Percentiles rank a stretch among this genome's conserved stretches.
Evolutionary conservation across 352 stramenopile species (phyloP).

Genomic region (Globisporangium polare): DNA sequence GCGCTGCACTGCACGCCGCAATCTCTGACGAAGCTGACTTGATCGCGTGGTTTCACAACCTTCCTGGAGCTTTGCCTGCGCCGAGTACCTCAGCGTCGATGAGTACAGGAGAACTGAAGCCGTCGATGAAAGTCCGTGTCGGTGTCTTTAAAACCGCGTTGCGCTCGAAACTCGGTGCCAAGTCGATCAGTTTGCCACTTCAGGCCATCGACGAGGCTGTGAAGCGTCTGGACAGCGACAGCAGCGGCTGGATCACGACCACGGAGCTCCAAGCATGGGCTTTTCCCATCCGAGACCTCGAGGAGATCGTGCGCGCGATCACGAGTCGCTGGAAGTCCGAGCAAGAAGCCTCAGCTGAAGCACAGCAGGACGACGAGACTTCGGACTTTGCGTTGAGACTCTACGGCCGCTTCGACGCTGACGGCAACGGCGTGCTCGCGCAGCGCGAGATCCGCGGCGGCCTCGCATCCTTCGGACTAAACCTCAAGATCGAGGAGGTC

Average conservation of each 20-base stretch:
- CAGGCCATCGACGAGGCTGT: slow-evolving; percentile 33
- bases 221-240: slow-evolving; percentile 46
- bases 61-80: slow-evolving; percentile 34
- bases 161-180: slow-evolving; percentile 14
- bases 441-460: slow-evolving; percentile 48
- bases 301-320: slow-evolving; percentile 49
- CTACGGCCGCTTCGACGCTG: slow-evolving; percentile 49
- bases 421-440: slow-evolving; percentile 57
- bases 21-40: slow-evolving; percentile 22
- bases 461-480: slow-evolving; percentile 36
- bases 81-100: neutral
- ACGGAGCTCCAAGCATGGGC: slow-evolving; percentile 45
- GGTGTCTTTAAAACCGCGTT: slow-evolving; percentile 59
- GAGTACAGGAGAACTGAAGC: neutral
- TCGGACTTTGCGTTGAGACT: slow-evolving; percentile 26
- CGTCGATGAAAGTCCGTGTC: slow-evolving; percentile 44
- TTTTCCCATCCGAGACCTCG: slow-evolving; percentile 52
- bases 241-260: slow-evolving; percentile 68
- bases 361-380: neutral
- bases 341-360: neutral
- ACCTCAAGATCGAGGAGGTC: slow-evolving; percentile 37
- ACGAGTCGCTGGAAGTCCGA: slow-evolving; percentile 28
- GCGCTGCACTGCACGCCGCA: slow-evolving; percentile 11
- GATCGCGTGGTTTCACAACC: slow-evolving; percentile 39
- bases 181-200: slow-evolving; percentile 14